Base-by-base conservation (phyloP, 2,329 filamentous ascomycete genomes). In the Fusarium chlamydosporum region DNA sequence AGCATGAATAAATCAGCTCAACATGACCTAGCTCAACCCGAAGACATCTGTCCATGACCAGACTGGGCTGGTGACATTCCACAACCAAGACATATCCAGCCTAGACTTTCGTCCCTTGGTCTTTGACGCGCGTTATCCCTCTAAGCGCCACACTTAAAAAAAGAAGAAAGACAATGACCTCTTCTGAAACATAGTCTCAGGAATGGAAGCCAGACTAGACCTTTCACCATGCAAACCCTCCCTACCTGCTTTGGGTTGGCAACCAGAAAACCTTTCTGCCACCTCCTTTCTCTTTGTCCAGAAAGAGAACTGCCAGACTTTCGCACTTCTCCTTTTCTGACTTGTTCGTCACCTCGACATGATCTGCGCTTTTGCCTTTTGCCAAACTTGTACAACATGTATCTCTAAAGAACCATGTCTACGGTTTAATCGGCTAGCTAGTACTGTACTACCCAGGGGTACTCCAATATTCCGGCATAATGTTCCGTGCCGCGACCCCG, bases 171-270 rank as follows among this genome's bases (percentile, higher is more conserved):
- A 51, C 51, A 50, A 65, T 65, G 53, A 61, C 65, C 27, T 23
- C 29, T 52, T 68, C 60, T 69, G 65, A 68, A 69, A 68, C 66
- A 41, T 55, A 61, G 50, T 37, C 60, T 53, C 34, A 68, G 64
- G 58, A 50, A 50, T 61, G 43, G 45, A 46, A 52, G 41, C 15
- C 33, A 33, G 35, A 31, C 61, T 65, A 65, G 43, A 65, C 58
- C 58, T 68, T 60, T 68, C 45, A n/a, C n/a, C 46, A 35, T 34
- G 20, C 31, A 40, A 20, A 8, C 29, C 18, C 47, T 41, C 59
- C 56, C 54, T 50, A 35, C 42, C 64, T 54, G 41, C 38, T 52
- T 62, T 55, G 26, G 47, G 50, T 45, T 45, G 42, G 42, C 18
- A 13, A 16, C 41, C 12, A 4, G 31, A 37, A 41, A 56, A 54